A percentile compares a stretch with the other conserved stretches of the same genome.
Evolutionary conservation across 257 asterid genomes (phyloP).

Genomic region (Linderniella brevidens): DNA sequence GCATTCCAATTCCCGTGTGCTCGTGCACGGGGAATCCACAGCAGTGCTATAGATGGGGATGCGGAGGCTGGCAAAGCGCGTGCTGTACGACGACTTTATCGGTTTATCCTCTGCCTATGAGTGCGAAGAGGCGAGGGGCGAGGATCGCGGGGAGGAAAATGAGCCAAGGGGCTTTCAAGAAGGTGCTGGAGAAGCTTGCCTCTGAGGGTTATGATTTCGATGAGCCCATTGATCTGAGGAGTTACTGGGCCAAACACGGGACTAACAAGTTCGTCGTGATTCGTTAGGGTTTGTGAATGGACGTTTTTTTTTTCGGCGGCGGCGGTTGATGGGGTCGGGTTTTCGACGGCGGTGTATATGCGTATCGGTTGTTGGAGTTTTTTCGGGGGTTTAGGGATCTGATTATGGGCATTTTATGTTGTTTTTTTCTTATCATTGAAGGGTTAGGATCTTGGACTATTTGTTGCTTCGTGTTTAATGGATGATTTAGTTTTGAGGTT

Average conservation of each 20-base stretch:
- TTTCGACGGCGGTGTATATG: no score
- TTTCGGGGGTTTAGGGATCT: no score
- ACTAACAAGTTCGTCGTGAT: conserved; percentile 92
- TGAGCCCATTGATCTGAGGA: conserved; percentile 75
- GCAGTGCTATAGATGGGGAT: conserved; percentile 97
- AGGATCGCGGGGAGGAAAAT: conserved; percentile 95
- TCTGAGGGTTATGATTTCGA: conserved; percentile 55
- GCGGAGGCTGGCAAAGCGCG: conserved; percentile 98
- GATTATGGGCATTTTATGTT: no score
- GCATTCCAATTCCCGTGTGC: conserved; percentile 85
- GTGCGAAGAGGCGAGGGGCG: conserved; percentile 86
- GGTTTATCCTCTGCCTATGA: conserved; percentile 92
- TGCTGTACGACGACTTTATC: conserved; percentile 91
- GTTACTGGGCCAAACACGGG: conserved; percentile 97
- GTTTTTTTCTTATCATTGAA: no score
- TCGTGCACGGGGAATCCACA: conserved; percentile 85
- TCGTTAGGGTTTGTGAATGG: conserved; percentile 27
- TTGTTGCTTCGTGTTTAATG: no score
- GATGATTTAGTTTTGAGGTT: no score
- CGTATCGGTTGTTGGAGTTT: no score
- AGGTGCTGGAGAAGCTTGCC: conserved; percentile 84
- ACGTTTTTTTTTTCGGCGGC: no score
- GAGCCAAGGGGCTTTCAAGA: conserved; percentile 96
- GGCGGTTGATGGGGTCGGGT: no score
- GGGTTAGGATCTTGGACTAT: no score